Base-by-base conservation (phyloP, 192 early-diverging fungal genomes). In the Rhizophagus clarus region DNA sequence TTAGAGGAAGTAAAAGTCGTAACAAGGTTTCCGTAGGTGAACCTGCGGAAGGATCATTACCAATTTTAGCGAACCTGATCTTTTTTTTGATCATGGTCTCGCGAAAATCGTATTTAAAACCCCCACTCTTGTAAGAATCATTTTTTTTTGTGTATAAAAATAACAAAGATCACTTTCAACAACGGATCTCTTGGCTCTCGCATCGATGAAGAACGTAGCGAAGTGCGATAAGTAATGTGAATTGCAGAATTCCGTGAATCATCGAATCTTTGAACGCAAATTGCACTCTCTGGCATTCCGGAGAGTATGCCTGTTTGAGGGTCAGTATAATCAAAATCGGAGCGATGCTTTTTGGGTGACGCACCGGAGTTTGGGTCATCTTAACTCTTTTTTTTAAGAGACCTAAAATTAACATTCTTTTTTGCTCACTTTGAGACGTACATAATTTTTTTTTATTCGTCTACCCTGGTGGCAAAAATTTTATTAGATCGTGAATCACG, bases 1-100 rank as follows among this genome's bases (percentile, higher is more conserved):
- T 94, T 91, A 94, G 91, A 94, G 93, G 91, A 94, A 94, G 91
- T 94, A 94, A 90, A 68, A 68, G 66, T 68, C 66, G 66, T 68
- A 68, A 68, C 66, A 68, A 68, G 66, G 66, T 68, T 28, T 68
- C 66, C 66, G 66, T 68, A 68, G 66, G 66, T 26, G 66, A 68
- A 68, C 26, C 66, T 68, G 66, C 66, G 66, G 66, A 68, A 28
- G 66, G 66, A 68, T 45, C 42, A 91, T 93, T 87, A 90, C 92
- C 11, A 2, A 45, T 45, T 45, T 45, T 45, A 45, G 42, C 42
- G 8, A 91, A 92, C 89, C 93, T 37, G 91, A 90, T 91, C 93
- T n/a, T n/a, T 89, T 88, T 89, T 85, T 88, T 92, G 89, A 88
- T 2, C 42, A 89, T 94, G 90, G 92, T 93, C 88, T 90, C 92